Conservation (phyloP, 768 basidiomycete genomes). For the Psilocybe tampanensis region DNA sequence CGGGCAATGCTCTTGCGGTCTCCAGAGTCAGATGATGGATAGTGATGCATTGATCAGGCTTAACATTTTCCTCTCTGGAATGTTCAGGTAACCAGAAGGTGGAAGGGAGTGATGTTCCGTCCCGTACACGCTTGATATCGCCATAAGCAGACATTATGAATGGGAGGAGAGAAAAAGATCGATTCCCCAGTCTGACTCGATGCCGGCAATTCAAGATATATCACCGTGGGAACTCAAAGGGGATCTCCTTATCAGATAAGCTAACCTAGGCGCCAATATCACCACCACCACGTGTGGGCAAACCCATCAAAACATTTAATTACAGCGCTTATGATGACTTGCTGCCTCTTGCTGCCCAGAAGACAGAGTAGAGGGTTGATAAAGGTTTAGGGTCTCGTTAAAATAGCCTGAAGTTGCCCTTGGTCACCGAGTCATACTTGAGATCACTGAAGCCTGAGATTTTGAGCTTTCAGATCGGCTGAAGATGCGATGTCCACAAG, state of each 20-base stretch:
- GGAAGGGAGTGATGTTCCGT: conserved; percentile 38
- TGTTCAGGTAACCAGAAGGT: conserved; percentile 46
- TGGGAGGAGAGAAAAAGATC: not conserved
- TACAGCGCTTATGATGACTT: not conserved
- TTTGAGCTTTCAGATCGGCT: not conserved
- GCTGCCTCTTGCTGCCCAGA: not conserved
- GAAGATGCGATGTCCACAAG: not conserved
- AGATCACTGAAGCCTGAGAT: not conserved
- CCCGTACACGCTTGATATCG: conserved; percentile 43
- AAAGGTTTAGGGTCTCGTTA: not conserved
- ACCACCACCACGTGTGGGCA: not conserved
- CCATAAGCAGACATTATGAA: conserved; percentile 74
- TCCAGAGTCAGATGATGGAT: conserved; percentile 54
- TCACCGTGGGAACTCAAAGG: conserved; percentile 1
- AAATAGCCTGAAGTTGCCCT: not conserved
- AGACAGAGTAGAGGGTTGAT: not conserved
- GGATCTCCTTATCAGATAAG: conserved; percentile 8
- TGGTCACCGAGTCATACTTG: not conserved
- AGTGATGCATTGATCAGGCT: conserved; percentile 32
- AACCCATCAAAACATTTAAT: not conserved
- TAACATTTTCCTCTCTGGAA: conserved; percentile 12
- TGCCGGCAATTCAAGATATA: not conserved
- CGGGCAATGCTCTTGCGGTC: conserved; percentile 40
- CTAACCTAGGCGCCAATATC: not conserved
- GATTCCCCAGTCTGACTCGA: not conserved